A percentile compares a stretch with the other conserved stretches of the same genome.
Conservation (phyloP, 1,139 yeast species). For the Diutina ranongensis region DNA sequence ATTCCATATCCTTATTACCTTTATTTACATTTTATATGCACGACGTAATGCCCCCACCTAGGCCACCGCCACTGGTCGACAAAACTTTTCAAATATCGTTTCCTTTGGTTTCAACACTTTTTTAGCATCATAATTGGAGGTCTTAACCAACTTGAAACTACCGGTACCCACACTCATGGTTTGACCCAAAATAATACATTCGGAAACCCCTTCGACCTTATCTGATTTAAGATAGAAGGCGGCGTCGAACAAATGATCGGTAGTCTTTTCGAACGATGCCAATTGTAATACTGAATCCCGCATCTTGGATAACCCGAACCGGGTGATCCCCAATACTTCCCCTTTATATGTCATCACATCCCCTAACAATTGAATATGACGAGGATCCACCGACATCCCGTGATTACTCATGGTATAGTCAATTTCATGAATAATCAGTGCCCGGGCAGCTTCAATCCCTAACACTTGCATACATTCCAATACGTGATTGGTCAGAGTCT, state of each 20-base stretch:
- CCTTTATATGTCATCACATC: slow-evolving; percentile 99
- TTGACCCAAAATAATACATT: slow-evolving; percentile 94
- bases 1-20: neutral
- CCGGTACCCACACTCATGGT: slow-evolving; percentile 98
- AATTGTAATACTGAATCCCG: slow-evolving; percentile 94
- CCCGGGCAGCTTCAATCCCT: slow-evolving; percentile 97
- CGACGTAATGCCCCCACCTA: neutral
- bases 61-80: neutral
- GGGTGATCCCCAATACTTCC: slow-evolving; percentile 92
- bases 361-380: slow-evolving; percentile 94
- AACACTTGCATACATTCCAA: slow-evolving; percentile 80
- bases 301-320: slow-evolving; percentile 97
- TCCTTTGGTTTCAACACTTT: slow-evolving; percentile 4
- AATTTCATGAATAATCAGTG: slow-evolving; percentile 86
- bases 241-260: slow-evolving; percentile 97
- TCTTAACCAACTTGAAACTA: slow-evolving; percentile 73
- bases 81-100: slow-evolving; percentile 2
- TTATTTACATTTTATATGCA: neutral
- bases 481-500: slow-evolving; percentile 85
- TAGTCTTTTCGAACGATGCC: slow-evolving; percentile 96
- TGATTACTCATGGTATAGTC: slow-evolving; percentile 98
- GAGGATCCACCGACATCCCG: slow-evolving; percentile 99
- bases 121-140: slow-evolving; percentile 29
- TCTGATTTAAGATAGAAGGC: slow-evolving; percentile 96
- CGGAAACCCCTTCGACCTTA: slow-evolving; percentile 94